These are phyloP conservation scores for Acacia crassicarpa DNA, from an alignment of 306 rosid genomes.

Conservation along the genomic window DNA sequence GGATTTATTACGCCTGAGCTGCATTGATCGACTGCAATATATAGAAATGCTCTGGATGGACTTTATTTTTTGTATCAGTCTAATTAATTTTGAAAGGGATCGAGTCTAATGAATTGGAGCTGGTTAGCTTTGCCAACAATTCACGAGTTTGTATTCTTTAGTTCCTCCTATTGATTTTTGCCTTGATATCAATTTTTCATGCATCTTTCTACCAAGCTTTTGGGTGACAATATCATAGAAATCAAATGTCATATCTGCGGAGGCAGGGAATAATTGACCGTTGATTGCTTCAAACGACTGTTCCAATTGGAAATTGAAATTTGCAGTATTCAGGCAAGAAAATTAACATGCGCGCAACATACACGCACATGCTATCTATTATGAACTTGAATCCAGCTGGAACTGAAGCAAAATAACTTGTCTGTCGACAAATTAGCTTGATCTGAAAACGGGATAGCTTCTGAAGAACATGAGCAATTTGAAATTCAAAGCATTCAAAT, in stretches of 20 bases:
- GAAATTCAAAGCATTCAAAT: constrained; percentile 31
- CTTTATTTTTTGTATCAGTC: constrained; percentile 19
- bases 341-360: not conserved
- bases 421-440: not conserved
- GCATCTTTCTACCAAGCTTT: not conserved
- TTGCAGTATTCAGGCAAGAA: not conserved
- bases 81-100: constrained; percentile 20
- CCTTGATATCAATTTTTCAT: not conserved
- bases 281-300: not conserved
- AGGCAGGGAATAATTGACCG: not conserved
- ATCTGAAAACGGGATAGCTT: constrained; percentile 11
- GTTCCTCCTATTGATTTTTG: not conserved
- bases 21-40: constrained; percentile 9
- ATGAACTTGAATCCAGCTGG: not conserved
- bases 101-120: constrained; percentile 22
- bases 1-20: constrained; percentile 8
- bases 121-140: constrained; percentile 16
- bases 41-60: constrained; percentile 22
- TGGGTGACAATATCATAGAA: not conserved
- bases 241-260: not conserved
- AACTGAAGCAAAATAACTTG: not conserved
- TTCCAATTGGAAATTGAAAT: not conserved
- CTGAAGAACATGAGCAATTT: constrained; percentile 20
- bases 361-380: not conserved
- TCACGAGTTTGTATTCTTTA: not conserved